A percentile compares a stretch with the other conserved stretches of the same genome.
Evolutionary conservation across 2,329 filamentous ascomycete genomes (phyloP).

Genomic region (Mycosphaerella arachidis): DNA sequence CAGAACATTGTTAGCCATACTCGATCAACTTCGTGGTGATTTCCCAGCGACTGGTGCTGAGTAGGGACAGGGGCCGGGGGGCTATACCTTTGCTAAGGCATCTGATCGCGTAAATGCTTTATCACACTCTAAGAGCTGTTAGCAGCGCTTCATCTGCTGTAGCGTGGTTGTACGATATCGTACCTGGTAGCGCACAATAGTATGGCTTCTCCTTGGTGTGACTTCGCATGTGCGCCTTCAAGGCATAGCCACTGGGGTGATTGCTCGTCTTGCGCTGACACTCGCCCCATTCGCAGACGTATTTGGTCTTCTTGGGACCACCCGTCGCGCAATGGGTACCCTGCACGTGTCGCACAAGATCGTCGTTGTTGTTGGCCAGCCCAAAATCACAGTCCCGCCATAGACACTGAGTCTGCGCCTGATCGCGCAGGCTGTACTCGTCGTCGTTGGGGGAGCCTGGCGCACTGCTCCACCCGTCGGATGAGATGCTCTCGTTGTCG

Average conservation of each 20-base stretch:
- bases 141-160: slow-evolving; percentile 4
- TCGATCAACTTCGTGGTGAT: too few relatives aligned
- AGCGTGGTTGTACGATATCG: slow-evolving; percentile 21
- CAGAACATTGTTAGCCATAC: too few relatives aligned
- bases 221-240: slow-evolving; percentile 96
- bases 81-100: slow-evolving; percentile 68
- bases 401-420: slow-evolving; percentile 44
- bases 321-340: slow-evolving; percentile 77
- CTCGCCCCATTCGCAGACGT: slow-evolving; percentile 95
- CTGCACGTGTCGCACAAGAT: slow-evolving; percentile 56
- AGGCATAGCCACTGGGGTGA: slow-evolving; percentile 90
- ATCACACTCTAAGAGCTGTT: slow-evolving; percentile 72
- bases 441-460: slow-evolving; percentile 50
- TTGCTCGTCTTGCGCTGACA: slow-evolving; percentile 83
- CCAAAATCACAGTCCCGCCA: slow-evolving; percentile 50
- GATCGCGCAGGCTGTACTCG: slow-evolving; percentile 39
- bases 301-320: slow-evolving; percentile 79
- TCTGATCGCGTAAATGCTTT: slow-evolving; percentile 94
- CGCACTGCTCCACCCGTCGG: slow-evolving; percentile 78
- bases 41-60: too few relatives aligned
- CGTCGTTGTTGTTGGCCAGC: slow-evolving; percentile 48
- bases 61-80: too few relatives aligned
- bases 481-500: slow-evolving; percentile 62
- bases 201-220: slow-evolving; percentile 98
- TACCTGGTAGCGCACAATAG: slow-evolving; percentile 91